Evolutionary conservation across 768 basidiomycete species (phyloP).

Genomic region (Kwoniella dendrophila): DNA sequence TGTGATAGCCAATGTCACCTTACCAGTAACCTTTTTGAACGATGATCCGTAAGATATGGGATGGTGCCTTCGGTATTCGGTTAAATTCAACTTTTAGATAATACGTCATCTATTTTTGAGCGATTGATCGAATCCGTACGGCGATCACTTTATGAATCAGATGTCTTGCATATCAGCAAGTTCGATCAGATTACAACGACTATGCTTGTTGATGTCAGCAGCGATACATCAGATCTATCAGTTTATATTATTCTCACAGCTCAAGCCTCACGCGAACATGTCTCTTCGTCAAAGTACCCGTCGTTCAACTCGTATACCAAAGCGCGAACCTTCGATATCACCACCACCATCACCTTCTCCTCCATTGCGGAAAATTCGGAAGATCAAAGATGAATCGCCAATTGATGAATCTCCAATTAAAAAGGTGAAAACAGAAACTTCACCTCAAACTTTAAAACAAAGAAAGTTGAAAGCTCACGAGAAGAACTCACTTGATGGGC

Average conservation of each 20-base stretch:
- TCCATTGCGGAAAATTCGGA: slow-evolving; percentile 55
- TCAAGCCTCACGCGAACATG: neutral
- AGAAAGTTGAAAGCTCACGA: slow-evolving; percentile 13
- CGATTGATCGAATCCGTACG: too few species aligned
- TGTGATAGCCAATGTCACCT: too few species aligned
- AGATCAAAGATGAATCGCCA: slow-evolving; percentile 56
- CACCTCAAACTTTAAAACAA: neutral
- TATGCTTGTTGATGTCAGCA: neutral
- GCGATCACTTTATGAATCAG: too few species aligned
- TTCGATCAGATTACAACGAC: too few species aligned
- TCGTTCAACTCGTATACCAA: neutral
- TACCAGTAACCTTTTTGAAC: too few species aligned
- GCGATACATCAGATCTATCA: neutral
- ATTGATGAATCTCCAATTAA: neutral
- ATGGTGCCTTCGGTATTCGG: too few species aligned
- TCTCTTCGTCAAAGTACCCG: neutral
- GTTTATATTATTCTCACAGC: too few species aligned
- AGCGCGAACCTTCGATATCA: neutral
- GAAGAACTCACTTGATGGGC: slow-evolving; percentile 18
- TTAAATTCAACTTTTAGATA: too few species aligned
- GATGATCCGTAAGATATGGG: too few species aligned
- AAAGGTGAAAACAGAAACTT: slow-evolving; percentile 4
- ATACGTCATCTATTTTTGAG: too few species aligned
- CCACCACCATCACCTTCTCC: too few species aligned
- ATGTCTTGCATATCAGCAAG: too few species aligned